Conservation (phyloP, 208 protist species). For the Trypanosoma platydactyli region DNA sequence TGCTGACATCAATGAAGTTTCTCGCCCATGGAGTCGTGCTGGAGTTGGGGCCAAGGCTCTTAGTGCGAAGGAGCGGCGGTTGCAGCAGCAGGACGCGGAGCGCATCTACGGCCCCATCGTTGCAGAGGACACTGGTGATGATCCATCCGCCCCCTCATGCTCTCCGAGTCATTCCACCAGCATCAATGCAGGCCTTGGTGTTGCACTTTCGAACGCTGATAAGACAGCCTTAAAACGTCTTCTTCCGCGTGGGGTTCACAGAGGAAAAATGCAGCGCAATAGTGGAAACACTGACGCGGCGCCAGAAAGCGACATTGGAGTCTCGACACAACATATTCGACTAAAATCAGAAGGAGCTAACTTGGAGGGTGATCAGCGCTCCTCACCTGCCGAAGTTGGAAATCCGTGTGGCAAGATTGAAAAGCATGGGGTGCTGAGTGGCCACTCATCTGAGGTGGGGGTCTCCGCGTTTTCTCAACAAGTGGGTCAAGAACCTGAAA, state of each 20-base stretch:
- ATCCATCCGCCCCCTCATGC: too few relatives aligned
- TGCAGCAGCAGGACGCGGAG: slow-evolving; percentile 63
- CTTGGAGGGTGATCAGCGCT: neutral
- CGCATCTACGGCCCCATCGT: slow-evolving; percentile 52
- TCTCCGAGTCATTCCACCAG: neutral
- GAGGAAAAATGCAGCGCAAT: slow-evolving; percentile 11
- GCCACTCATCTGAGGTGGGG: neutral
- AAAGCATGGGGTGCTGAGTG: neutral
- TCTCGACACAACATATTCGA: too few relatives aligned
- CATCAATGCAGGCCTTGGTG: slow-evolving; percentile 2
- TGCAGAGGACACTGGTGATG: slow-evolving; percentile 4
- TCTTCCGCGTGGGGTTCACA: slow-evolving; percentile 44
- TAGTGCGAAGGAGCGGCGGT: slow-evolving; percentile 48
- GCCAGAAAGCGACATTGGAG: too few relatives aligned
- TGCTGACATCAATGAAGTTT: slow-evolving; percentile 19
- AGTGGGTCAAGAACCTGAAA: neutral
- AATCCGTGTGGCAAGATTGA: neutral
- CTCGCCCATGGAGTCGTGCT: slow-evolving; percentile 64
- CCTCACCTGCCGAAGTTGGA: neutral
- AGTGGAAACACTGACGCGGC: neutral
- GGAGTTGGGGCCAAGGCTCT: slow-evolving; percentile 58
- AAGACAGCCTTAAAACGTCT: slow-evolving; percentile 47
- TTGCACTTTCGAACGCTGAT: slow-evolving; percentile 38
- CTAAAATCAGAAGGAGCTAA: too few relatives aligned
- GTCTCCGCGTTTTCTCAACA: neutral